A percentile compares a stretch with the other conserved stretches of the same genome.
phyloP scores from a whole-genome alignment of 2,329 filamentous ascomycete genomes.

The Hymenoscyphus fructigenus region DNA sequence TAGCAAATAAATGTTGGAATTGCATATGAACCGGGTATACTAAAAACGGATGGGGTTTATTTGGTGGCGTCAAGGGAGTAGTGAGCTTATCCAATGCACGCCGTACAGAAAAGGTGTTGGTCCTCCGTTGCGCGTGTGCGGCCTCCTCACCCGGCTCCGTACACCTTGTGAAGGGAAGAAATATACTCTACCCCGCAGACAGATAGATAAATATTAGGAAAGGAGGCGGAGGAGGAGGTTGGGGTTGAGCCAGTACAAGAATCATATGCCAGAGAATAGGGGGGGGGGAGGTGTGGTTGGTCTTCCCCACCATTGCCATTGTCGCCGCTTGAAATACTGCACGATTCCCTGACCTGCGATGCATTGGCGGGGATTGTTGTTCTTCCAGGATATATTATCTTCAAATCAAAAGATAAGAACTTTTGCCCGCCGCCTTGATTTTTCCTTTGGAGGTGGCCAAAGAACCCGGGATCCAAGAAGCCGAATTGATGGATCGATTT shows the following conservation, averaged over 20 bases:
- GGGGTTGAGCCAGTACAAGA: not conserved
- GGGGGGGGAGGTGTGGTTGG: not conserved
- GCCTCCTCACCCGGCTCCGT: not conserved
- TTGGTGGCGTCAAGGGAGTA: not conserved
- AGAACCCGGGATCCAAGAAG: not conserved
- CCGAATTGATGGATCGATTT: not conserved
- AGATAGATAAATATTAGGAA: not conserved
- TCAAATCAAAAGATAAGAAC: not conserved
- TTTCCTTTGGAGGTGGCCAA: not conserved
- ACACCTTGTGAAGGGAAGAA: not conserved
- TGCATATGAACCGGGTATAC: not conserved
- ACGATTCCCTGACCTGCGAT: not conserved
- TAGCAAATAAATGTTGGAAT: not conserved
- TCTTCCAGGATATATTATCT: not conserved
- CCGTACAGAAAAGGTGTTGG: not conserved
- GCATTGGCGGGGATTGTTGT: not conserved
- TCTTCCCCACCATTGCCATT: not conserved
- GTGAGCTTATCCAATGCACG: not conserved
- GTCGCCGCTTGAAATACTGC: not conserved
- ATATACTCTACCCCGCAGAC: not conserved
- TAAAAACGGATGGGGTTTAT: not conserved
- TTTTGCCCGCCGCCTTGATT: not conserved
- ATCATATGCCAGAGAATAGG: not conserved
- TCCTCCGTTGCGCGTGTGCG: not conserved
- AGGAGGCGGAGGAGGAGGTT: not conserved